Evolutionary conservation across 805 yeast genomes (phyloP), one percentile per base, ranked within the genome.

Genomic region (Metschnikowia kofuensis): DNA sequence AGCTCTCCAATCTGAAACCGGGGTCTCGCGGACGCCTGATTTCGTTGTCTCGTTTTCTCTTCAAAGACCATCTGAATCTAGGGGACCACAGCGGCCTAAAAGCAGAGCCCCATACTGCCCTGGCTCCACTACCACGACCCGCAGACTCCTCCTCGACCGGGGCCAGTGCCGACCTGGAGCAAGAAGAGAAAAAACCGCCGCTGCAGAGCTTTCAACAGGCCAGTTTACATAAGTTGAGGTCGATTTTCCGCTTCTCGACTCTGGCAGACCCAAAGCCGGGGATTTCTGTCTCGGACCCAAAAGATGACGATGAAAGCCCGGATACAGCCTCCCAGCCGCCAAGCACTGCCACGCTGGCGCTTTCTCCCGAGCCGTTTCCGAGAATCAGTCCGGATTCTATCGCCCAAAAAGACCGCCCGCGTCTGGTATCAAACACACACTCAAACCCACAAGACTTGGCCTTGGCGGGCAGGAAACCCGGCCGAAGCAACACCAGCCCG

Each of bases 31-130:
- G 56, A 28, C 48, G 69, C 30, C 63, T 70, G 31, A 63, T 65
- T 3, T 63, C 69, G 35, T 42, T 67, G 35, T 49, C 67, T 13
- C 54, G 61, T 37, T 61, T 67, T 34, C 54, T 66, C 27, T 64
- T 64, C 47, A 61, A 54, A 45, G 61, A 61, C 32, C 58, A 61
- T n/a, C 58, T 50, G 34, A 43, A 16, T 40, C 29, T 34, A 6
- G 16, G 14, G 2, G 13, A 35, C 30, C 35, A 15, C 7, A 12
- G 14, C 8, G 11, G 13, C 2, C 12, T 12, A 9, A 30, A 30
- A 10, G 6, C 12, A 30, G 32, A 9, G 12, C 13, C 13, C 13
- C 32, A 30, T 3, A 9, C 6, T 3, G 32, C 32, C 12, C 32
- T 12, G 32, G 32, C 32, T 9, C 32, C 32, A 30, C 29, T 11